phyloP scores from a whole-genome alignment of 2,329 filamentous ascomycete species.

The Xylariaceae sp. region DNA sequence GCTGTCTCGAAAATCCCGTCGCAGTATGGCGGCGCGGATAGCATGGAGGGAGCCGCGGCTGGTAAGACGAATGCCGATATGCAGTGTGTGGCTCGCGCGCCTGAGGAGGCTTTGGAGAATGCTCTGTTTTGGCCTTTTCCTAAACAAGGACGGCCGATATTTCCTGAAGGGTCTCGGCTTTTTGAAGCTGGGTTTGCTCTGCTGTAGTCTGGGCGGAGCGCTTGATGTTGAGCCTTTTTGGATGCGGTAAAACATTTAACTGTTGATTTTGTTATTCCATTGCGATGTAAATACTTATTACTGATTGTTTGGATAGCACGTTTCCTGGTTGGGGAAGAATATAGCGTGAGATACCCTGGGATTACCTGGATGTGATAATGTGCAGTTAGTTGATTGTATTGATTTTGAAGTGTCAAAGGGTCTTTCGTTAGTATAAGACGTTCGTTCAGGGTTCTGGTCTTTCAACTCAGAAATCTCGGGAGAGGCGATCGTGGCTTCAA shows the following conservation, averaged over 20 bases:
- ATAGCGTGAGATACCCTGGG: slow-evolving; percentile 14
- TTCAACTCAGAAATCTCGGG: neutral
- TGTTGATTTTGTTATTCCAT: neutral
- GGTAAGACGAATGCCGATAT: slow-evolving; percentile 2
- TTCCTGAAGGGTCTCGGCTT: slow-evolving; percentile 45
- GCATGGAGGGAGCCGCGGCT: slow-evolving; percentile 26
- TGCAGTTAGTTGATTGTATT: neutral
- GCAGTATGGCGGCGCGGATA: slow-evolving; percentile 16
- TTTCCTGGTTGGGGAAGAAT: slow-evolving; percentile 2
- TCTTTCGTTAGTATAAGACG: neutral
- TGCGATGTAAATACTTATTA: neutral
- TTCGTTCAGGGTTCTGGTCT: neutral
- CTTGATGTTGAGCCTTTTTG: neutral
- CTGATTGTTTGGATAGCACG: neutral
- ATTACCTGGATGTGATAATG: neutral
- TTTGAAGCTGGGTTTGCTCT: slow-evolving; percentile 50
- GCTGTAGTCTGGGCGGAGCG: slow-evolving; percentile 27
- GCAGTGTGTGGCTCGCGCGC: slow-evolving; percentile 9
- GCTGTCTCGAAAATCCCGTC: slow-evolving; percentile 12
- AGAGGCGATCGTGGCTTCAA: neutral
- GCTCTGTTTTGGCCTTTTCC: slow-evolving; percentile 60
- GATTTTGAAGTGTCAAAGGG: neutral
- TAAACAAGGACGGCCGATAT: slow-evolving; percentile 54
- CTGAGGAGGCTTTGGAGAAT: slow-evolving; percentile 43
- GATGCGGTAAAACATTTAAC: neutral